A percentile compares a stretch with the other conserved stretches of the same genome.
phyloP scores from a whole-genome alignment of 2,329 filamentous ascomycete species.

The Penicillium sp. region DNA sequence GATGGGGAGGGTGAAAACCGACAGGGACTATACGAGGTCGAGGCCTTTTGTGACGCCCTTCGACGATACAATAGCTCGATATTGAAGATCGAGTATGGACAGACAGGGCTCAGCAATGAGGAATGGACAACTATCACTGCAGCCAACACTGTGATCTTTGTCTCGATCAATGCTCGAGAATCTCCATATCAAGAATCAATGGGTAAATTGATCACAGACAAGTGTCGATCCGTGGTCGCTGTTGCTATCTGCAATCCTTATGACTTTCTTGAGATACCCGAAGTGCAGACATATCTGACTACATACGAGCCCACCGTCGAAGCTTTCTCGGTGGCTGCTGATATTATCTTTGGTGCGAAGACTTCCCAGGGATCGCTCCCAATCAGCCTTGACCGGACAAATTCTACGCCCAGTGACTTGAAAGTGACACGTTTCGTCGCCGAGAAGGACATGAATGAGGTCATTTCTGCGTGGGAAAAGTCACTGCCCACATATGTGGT shows the following conservation, averaged over 20 bases:
- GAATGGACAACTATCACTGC: slow-evolving; percentile 27
- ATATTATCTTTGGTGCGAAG: slow-evolving; percentile 35
- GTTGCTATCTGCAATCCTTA: slow-evolving; percentile 42
- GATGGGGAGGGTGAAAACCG: slow-evolving; percentile 34
- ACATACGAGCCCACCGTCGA: slow-evolving; percentile 42
- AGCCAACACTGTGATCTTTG: slow-evolving; percentile 38
- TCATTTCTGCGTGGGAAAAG: slow-evolving; percentile 31
- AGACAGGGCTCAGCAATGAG: slow-evolving; percentile 24
- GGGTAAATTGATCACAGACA: slow-evolving; percentile 28
- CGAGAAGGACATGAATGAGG: slow-evolving; percentile 23
- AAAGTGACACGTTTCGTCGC: slow-evolving; percentile 16
- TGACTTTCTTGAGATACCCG: slow-evolving; percentile 37
- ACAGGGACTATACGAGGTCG: slow-evolving; percentile 27
- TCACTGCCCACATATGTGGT: slow-evolving; percentile 36
- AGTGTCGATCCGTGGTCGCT: slow-evolving; percentile 29
- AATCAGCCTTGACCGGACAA: slow-evolving; percentile 19
- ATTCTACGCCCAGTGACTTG: slow-evolving; percentile 6
- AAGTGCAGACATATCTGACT: slow-evolving; percentile 38
- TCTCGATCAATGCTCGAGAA: slow-evolving; percentile 36
- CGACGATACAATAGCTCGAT: slow-evolving; percentile 21
- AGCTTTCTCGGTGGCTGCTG: slow-evolving; percentile 36
- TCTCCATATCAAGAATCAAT: slow-evolving; percentile 34
- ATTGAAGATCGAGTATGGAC: slow-evolving; percentile 32
- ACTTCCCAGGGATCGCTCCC: slow-evolving; percentile 32
- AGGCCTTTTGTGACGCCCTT: slow-evolving; percentile 30